A percentile compares a stretch with the other conserved stretches of the same genome.
Conservation (phyloP, 805 yeast species). For the Kluyveromyces lactis region DNA sequence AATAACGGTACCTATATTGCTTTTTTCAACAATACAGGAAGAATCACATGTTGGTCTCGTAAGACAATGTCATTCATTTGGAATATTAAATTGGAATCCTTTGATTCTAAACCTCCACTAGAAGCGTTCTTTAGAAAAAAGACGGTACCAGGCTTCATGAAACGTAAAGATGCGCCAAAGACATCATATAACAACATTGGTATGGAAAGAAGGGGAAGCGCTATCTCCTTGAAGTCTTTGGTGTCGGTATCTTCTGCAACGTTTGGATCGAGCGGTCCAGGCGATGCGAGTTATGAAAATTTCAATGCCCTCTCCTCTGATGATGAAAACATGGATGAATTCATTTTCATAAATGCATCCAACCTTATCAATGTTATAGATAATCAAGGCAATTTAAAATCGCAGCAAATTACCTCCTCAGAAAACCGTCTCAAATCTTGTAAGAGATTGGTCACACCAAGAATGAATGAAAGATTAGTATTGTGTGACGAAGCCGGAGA, state of each 20-base stretch:
- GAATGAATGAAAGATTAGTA: constrained; percentile 66
- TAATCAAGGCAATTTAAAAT: constrained; percentile 32
- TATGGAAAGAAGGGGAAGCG: constrained; percentile 7
- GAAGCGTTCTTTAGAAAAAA: constrained; percentile 55
- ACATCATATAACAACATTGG: constrained; percentile 5
- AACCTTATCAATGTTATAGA: constrained; percentile 41
- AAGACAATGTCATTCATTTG: constrained; percentile 47
- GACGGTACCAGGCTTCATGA: constrained; percentile 38
- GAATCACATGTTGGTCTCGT: constrained; percentile 55
- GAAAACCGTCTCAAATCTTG: constrained; percentile 38
- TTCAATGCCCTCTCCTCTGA: constrained; percentile 9
- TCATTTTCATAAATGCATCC: constrained; percentile 42
- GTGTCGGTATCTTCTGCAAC: constrained; percentile 21
- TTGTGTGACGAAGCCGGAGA: constrained; percentile 42
- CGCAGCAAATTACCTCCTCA: constrained; percentile 24
- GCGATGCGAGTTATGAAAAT: constrained; percentile 15
- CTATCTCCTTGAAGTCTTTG: constrained; percentile 10
- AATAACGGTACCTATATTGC: constrained; percentile 52
- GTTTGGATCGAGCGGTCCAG: constrained; percentile 8
- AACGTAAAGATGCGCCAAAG: constrained; percentile 27
- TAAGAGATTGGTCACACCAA: constrained; percentile 53
- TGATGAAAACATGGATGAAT: constrained; percentile 30
- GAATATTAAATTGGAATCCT: constrained; percentile 37
- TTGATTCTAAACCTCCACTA: constrained; percentile 33
- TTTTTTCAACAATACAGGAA: constrained; percentile 43